Percentiles rank a stretch among this genome's conserved stretches.
These are phyloP conservation scores for Casuarina glauca DNA, from an alignment of 306 rosid genomes.

Conservation along the genomic window DNA sequence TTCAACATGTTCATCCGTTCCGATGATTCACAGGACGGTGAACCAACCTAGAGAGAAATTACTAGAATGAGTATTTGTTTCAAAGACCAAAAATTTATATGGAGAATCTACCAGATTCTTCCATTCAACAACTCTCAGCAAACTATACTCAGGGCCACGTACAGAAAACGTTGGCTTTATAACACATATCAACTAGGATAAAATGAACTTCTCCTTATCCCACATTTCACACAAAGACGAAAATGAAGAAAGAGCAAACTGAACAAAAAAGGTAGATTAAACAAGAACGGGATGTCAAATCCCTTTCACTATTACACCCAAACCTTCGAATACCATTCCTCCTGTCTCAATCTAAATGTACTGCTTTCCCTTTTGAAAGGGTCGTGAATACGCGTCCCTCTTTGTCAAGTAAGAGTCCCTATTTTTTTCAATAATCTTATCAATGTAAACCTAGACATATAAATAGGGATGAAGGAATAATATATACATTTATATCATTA, in stretches of 20 bases:
- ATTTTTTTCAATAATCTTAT: too few relatives aligned
- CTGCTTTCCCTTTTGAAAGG: too few relatives aligned
- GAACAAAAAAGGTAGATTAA: not conserved
- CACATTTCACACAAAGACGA: not conserved
- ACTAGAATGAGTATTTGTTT: slow-evolving; percentile 9
- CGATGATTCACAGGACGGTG: slow-evolving; percentile 62
- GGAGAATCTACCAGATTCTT: not conserved
- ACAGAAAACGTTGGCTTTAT: not conserved
- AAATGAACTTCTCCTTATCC: not conserved
- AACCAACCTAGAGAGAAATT: slow-evolving; percentile 43
- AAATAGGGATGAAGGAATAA: too few relatives aligned
- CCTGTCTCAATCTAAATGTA: too few relatives aligned
- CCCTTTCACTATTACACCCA: not conserved
- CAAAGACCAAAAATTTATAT: not conserved
- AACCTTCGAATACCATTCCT: not conserved
- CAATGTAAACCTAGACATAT: too few relatives aligned
- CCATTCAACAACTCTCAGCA: slow-evolving; percentile 1
- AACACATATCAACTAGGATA: not conserved
- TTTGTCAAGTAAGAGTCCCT: too few relatives aligned
- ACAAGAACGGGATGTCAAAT: not conserved
- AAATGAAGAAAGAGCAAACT: not conserved
- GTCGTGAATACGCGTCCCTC: too few relatives aligned
- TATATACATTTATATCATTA: too few relatives aligned
- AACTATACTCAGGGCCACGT: not conserved
- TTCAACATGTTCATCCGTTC: slow-evolving; percentile 69